Percentiles rank a stretch among this genome's conserved stretches.
Evolutionary conservation across 148 eudicot species (phyloP).

Genomic region (Oxyria digyna): DNA sequence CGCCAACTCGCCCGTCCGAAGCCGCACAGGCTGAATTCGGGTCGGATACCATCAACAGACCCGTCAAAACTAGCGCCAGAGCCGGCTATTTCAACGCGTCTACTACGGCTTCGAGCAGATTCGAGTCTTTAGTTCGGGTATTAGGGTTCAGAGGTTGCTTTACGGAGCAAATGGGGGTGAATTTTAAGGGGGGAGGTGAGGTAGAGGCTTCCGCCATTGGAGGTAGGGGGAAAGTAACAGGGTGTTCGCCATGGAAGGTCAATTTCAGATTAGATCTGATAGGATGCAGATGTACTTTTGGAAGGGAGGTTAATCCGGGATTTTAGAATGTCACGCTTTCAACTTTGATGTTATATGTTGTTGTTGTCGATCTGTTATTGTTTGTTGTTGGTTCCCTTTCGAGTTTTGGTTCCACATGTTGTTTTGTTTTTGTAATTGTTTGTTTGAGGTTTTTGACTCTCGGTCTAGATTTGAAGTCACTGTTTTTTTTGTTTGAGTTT

Average conservation of each 20-base stretch:
- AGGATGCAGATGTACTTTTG: no score
- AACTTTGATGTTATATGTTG: no score
- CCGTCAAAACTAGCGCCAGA: conserved; percentile 40
- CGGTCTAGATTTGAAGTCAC: no score
- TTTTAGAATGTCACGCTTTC: no score
- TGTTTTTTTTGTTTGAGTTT: no score
- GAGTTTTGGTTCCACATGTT: no score
- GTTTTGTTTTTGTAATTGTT: no score
- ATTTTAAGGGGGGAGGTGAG: conserved; percentile 12
- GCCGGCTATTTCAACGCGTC: conserved; percentile 50
- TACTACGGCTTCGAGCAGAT: conserved; percentile 20
- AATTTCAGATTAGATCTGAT: neutral
- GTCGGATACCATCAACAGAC: conserved; percentile 44
- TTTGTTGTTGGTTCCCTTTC: no score
- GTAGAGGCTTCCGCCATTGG: neutral
- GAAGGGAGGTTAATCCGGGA: no score
- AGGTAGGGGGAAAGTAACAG: conserved; percentile 20
- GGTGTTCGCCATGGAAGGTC: conserved; percentile 27
- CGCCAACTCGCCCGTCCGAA: conserved; percentile 81
- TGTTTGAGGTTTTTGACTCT: no score
- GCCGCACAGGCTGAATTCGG: conserved; percentile 65
- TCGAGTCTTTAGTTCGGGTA: neutral
- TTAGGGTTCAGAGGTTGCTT: conserved; percentile 6
- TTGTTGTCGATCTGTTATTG: no score
- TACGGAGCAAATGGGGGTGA: conserved; percentile 15